Base-by-base conservation (phyloP, 2,329 filamentous ascomycete genomes). In the Cylindrodendrum hubeiense region DNA sequence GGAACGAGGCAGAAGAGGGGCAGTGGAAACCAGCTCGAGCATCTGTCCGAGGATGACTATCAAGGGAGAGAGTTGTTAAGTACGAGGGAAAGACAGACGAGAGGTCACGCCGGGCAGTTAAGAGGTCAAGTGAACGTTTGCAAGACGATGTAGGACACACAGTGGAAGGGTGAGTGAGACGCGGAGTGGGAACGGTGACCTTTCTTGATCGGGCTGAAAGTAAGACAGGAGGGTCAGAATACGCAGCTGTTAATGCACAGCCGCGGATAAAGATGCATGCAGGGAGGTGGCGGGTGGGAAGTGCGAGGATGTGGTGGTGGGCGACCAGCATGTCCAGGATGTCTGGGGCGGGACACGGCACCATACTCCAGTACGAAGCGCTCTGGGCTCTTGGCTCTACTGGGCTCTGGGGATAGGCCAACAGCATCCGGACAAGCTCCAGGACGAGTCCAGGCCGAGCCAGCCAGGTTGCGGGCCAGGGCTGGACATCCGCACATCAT, bases 211-310 rank as follows among this genome's bases (percentile, higher is more conserved):
- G 54, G 58, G 63, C 43, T 57, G 57, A 54, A 60, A 54, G 71
- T 75, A 65, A 72, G 72, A 74, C 73, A 75, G 59, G 60, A 70
- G 66, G 71, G 69, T 73, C 73, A 71, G 67, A 56, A 69, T 61
- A 53, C 62, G 65, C 64, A 71, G 65, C 60, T 67, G 65, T 66
- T 65, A 65, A 75, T 72, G 72, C 71, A 70, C 71, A 65, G 67
- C 70, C 68, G 61, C 69, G 72, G 72, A 71, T 73, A 74, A 74
- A 74, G 43, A 63, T 64, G 67, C 55, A 65, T 65, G 67, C 51
- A 62, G 65, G 71, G 67, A 71, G 65, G 66, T 53, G 66, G 63
- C 54, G 67, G 61, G 68, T 53, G 60, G 60, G 60, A 62, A 24
- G 55, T 57, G 46, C 6, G 52, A 57, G 65, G 44, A 37, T 54